Percentiles rank a stretch among this genome's conserved stretches.
These are phyloP conservation scores for Teratosphaeria destructans DNA, from an alignment of 2,329 filamentous ascomycete genomes.

Conservation along the genomic window DNA sequence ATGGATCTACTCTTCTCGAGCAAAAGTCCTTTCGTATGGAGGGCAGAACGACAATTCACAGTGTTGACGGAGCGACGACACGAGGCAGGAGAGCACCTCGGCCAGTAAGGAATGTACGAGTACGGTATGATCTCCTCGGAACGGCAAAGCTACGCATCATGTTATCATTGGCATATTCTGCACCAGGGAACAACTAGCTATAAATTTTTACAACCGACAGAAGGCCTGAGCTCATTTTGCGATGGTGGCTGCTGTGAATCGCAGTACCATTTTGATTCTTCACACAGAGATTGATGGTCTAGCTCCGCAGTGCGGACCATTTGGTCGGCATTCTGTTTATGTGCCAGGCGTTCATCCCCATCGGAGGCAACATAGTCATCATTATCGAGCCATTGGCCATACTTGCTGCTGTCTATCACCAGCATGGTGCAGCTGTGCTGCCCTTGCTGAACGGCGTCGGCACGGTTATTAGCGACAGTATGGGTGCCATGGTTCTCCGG, in stretches of 20 bases:
- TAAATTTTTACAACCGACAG: not conserved
- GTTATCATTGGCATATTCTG: constrained; percentile 18
- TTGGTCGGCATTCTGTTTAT: constrained; percentile 43
- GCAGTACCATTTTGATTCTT: constrained; percentile 27
- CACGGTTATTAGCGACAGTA: constrained; percentile 25
- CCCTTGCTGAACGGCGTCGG: constrained; percentile 25
- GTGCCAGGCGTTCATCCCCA: constrained; percentile 47
- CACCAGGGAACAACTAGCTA: no score
- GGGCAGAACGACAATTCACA: constrained; percentile 1
- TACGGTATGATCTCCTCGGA: not conserved
- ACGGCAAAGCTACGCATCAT: not conserved
- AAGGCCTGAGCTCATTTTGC: not conserved
- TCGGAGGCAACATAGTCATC: constrained; percentile 35
- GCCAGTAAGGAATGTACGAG: not conserved
- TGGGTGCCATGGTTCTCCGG: constrained; percentile 27
- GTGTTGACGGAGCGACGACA: constrained; percentile 1
- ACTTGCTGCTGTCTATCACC: constrained; percentile 24
- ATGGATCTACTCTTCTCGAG: constrained; percentile 1
- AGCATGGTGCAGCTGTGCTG: constrained; percentile 26
- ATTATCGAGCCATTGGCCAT: constrained; percentile 25
- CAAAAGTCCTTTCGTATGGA: not conserved
- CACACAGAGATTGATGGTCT: constrained; percentile 25
- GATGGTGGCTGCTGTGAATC: constrained; percentile 8
- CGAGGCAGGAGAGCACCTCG: not conserved
- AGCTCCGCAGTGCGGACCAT: constrained; percentile 27